Evolutionary conservation across 352 stramenopile genomes (phyloP).

Genomic region (Pythium periplocum): DNA sequence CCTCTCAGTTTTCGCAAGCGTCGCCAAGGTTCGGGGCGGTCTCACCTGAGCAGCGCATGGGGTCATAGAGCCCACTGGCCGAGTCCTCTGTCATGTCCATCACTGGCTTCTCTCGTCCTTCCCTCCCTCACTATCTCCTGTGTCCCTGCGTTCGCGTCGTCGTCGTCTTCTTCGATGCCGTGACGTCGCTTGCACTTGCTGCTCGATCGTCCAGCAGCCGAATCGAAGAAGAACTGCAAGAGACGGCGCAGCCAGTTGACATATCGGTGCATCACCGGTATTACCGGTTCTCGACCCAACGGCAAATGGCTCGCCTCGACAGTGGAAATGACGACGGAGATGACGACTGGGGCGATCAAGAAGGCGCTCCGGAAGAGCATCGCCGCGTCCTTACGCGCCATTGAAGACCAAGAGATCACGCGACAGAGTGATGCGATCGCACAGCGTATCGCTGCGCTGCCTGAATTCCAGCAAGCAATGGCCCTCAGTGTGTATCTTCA

Average conservation of each 20-base stretch:
- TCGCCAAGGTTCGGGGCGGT: no score
- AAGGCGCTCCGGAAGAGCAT: slow-evolving; percentile 58
- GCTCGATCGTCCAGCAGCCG: no score
- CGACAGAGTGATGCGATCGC: slow-evolving; percentile 47
- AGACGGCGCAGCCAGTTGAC: no score
- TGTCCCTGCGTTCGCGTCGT: slow-evolving; percentile 1
- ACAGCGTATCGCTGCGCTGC: slow-evolving; percentile 35
- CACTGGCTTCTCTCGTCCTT: slow-evolving; percentile 2
- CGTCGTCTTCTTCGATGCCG: slow-evolving; percentile 3
- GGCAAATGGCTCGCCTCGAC: slow-evolving; percentile 5
- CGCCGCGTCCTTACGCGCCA: slow-evolving; percentile 27
- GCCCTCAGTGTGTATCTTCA: slow-evolving; percentile 79
- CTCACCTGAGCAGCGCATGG: not conserved
- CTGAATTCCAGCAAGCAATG: slow-evolving; percentile 37
- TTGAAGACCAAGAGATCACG: slow-evolving; percentile 38
- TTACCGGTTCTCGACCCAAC: slow-evolving; percentile 3
- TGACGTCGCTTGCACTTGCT: no score
- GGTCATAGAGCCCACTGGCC: slow-evolving; percentile 1
- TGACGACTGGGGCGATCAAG: slow-evolving; percentile 31
- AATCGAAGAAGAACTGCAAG: no score
- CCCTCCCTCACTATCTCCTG: not conserved
- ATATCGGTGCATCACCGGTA: slow-evolving; percentile 3
- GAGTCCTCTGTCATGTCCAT: slow-evolving; percentile 1
- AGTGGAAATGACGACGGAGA: slow-evolving; percentile 1
- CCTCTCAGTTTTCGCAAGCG: no score